Evolutionary conservation across 2,329 filamentous ascomycete genomes (phyloP).

Genomic region (Zelopaecilomyces penicillatus): DNA sequence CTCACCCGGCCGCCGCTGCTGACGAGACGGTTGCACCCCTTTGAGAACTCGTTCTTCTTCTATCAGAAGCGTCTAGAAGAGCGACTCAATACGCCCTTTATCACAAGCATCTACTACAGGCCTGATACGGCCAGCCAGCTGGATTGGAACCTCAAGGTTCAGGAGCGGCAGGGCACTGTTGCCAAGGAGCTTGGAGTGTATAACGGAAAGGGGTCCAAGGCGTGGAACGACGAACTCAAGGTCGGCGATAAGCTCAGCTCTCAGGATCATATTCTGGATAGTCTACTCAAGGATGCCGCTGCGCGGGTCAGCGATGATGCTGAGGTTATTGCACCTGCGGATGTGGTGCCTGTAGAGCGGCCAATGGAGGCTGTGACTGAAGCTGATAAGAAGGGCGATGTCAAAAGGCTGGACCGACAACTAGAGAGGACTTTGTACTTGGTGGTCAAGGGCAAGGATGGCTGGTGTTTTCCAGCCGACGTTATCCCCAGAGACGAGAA

Average conservation of each 20-base stretch:
- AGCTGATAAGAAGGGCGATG: conserved; percentile 68
- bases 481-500: conserved; percentile 62
- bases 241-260: conserved; percentile 62
- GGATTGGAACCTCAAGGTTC: conserved; percentile 84
- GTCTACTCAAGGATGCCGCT: conserved; percentile 69
- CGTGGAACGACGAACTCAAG: conserved; percentile 87
- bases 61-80: conserved; percentile 97
- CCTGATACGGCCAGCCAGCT: conserved; percentile 73
- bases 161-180: conserved; percentile 62
- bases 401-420: conserved; percentile 67
- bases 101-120: conserved; percentile 91
- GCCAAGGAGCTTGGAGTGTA: conserved; percentile 82
- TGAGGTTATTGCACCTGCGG: conserved; percentile 47
- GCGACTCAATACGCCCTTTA: conserved; percentile 78
- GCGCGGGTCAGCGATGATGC: conserved; percentile 50
- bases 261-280: conserved; percentile 56
- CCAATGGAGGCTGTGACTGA: conserved; percentile 65
- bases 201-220: conserved; percentile 57
- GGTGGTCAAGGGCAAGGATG: conserved; percentile 65
- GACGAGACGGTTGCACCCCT: conserved; percentile 73
- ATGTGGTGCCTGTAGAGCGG: conserved; percentile 59
- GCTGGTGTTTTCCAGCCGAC: conserved; percentile 79
- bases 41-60: conserved; percentile 90
- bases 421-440: conserved; percentile 81
- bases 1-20: conserved; percentile 83